These are phyloP conservation scores for Medicago arabica DNA, from an alignment of 306 rosid species.

Conservation along the genomic window DNA sequence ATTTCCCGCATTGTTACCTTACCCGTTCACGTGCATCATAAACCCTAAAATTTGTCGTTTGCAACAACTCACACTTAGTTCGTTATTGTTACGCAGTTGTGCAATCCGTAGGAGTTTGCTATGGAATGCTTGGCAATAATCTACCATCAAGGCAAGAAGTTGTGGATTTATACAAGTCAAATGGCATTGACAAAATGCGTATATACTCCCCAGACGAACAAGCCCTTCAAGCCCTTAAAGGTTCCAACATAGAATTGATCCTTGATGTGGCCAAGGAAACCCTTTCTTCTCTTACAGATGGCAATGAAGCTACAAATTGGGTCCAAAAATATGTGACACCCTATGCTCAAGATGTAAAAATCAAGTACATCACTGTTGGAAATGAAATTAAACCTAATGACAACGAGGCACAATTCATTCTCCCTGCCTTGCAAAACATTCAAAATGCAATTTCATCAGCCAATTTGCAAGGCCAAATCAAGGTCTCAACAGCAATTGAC, in stretches of 20 bases:
- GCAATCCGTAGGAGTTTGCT: slow-evolving; percentile 52
- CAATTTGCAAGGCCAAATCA: slow-evolving; percentile 54
- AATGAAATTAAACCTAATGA: slow-evolving; percentile 48
- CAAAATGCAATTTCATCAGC: slow-evolving; percentile 45
- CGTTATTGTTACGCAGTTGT: neutral
- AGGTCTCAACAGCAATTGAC: slow-evolving; percentile 66
- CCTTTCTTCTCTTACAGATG: slow-evolving; percentile 43
- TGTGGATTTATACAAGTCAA: slow-evolving; percentile 42
- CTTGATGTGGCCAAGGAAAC: slow-evolving; percentile 42
- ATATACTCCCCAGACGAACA: slow-evolving; percentile 49
- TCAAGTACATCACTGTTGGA: slow-evolving; percentile 58
- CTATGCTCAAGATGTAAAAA: slow-evolving; percentile 45
- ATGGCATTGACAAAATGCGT: slow-evolving; percentile 47
- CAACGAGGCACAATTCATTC: slow-evolving; percentile 26
- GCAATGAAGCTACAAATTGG: slow-evolving; percentile 48
- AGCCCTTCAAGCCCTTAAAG: slow-evolving; percentile 55
- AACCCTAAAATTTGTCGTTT: neutral
- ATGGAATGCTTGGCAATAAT: slow-evolving; percentile 46
- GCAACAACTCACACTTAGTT: no score
- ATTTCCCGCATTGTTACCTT: no score
- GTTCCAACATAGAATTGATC: slow-evolving; percentile 57
- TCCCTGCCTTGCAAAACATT: slow-evolving; percentile 50
- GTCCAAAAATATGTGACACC: slow-evolving; percentile 41
- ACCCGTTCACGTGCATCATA: no score
- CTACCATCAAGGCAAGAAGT: slow-evolving; percentile 53